These are phyloP conservation scores for Galium porrigens DNA, from an alignment of 305 asterid genomes.

Conservation along the genomic window DNA sequence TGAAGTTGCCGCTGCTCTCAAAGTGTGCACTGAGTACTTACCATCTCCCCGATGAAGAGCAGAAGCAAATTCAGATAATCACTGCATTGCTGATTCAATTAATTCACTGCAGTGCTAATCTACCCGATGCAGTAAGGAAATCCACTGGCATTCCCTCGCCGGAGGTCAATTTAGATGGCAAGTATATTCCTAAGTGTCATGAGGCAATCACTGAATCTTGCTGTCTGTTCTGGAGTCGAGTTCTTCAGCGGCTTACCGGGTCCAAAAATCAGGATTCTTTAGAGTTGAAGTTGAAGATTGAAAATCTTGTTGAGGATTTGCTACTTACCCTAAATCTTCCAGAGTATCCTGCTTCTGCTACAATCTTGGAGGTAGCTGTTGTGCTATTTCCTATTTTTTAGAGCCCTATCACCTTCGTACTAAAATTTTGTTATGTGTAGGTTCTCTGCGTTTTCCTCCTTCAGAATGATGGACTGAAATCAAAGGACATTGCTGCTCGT, in stretches of 20 bases:
- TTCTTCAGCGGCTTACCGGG: constrained; percentile 78
- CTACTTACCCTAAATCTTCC: constrained; percentile 82
- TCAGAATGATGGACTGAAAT: constrained; percentile 88
- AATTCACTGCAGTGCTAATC: constrained; percentile 83
- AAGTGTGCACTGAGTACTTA: constrained; percentile 81
- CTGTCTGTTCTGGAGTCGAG: constrained; percentile 96
- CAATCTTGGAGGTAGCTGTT: constrained; percentile 68
- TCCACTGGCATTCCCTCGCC: constrained; percentile 44
- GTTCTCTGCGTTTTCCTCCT: constrained; percentile 91
- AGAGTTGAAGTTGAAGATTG: constrained; percentile 76
- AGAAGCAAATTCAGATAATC: constrained; percentile 82
- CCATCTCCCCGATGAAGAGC: constrained; percentile 97
- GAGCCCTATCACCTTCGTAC: constrained; percentile 7
- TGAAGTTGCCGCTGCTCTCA: constrained; percentile 71
- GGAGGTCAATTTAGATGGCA: constrained; percentile 55
- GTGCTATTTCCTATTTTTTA: constrained; percentile 11
- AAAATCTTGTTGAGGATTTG: constrained; percentile 85
- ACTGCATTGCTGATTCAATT: constrained; percentile 76
- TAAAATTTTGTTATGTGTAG: constrained; percentile 41
- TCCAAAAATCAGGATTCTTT: constrained; percentile 79
- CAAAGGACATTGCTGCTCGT: constrained; percentile 82
- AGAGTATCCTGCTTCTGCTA: constrained; percentile 92
- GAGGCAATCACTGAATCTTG: constrained; percentile 90
- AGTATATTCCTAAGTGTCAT: constrained; percentile 64
- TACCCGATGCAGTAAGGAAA: constrained; percentile 67